Percentiles rank a stretch among this genome's conserved stretches.
Conservation (phyloP, 495 filamentous ascomycete genomes). For the Xylaria acuta region DNA sequence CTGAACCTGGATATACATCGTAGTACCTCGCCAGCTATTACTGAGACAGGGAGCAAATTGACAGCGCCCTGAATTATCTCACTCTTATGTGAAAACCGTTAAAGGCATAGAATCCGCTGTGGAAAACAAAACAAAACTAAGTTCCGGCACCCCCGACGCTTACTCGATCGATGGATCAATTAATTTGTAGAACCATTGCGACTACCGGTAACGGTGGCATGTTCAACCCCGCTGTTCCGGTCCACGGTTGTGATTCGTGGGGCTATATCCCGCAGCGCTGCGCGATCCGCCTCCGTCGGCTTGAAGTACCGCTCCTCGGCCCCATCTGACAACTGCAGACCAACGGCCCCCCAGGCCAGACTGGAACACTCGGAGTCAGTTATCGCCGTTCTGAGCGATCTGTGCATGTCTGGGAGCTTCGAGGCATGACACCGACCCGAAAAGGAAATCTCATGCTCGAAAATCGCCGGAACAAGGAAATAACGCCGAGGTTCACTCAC, state of each 20-base stretch:
- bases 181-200: conserved; percentile 4
- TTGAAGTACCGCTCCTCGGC: conserved; percentile 49
- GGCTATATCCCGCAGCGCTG: conserved; percentile 42
- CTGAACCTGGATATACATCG: neutral
- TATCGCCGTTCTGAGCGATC: neutral
- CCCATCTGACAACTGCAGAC: conserved; percentile 48
- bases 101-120: neutral
- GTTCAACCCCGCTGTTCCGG: conserved; percentile 18
- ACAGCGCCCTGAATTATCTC: neutral
- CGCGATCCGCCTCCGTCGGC: conserved; percentile 53
- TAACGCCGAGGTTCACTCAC: conserved; percentile 4
- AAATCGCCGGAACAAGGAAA: neutral
- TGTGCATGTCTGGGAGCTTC: neutral
- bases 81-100: neutral
- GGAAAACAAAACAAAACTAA: neutral
- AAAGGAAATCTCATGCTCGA: neutral
- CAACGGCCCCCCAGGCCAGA: conserved; percentile 51
- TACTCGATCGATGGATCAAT: neutral
- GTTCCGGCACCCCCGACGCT: neutral
- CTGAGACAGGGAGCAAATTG: neutral
- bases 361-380: neutral
- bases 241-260: conserved; percentile 51
- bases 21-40: neutral
- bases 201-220: neutral
- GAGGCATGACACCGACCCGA: neutral